Evolutionary conservation across 768 basidiomycete species (phyloP).

Genomic region (Dentipellis fragilis): DNA sequence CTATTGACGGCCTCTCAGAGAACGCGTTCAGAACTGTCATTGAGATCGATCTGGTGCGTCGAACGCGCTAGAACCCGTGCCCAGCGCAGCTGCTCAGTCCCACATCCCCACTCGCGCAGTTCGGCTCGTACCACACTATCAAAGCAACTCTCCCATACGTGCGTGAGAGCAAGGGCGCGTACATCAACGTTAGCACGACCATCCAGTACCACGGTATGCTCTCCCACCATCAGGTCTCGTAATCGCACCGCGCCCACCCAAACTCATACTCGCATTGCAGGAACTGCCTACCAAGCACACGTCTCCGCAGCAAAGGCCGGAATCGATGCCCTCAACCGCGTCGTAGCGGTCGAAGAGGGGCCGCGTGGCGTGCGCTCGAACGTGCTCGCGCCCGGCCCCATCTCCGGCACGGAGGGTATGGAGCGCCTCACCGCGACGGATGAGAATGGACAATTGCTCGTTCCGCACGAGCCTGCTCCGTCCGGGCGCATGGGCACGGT

Average conservation of each 20-base stretch:
- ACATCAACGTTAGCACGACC: constrained; percentile 84
- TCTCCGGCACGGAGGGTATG: constrained; percentile 67
- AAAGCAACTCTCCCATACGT: constrained; percentile 81
- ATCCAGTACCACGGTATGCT: constrained; percentile 70
- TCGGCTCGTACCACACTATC: constrained; percentile 91
- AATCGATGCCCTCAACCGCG: constrained; percentile 80
- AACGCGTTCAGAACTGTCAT: constrained; percentile 90
- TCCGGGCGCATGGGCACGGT: constrained; percentile 48
- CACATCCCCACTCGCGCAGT: constrained; percentile 27
- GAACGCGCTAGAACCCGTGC: not conserved
- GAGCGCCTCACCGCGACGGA: constrained; percentile 36
- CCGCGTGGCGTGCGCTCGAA: constrained; percentile 91
- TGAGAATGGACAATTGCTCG: not conserved
- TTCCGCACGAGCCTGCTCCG: not conserved
- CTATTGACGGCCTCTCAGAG: constrained; percentile 73
- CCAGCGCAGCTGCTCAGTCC: not conserved
- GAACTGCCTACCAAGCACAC: constrained; percentile 80
- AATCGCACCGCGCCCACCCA: too few relatives aligned
- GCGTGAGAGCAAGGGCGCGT: constrained; percentile 64
- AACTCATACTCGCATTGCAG: constrained; percentile 25
- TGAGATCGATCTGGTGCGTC: constrained; percentile 80
- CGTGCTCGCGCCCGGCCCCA: constrained; percentile 77
- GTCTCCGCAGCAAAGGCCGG: constrained; percentile 94
- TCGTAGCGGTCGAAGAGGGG: constrained; percentile 89
- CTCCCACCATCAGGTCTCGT: not conserved